These are phyloP conservation scores for Hibiscus mutabilis DNA, from an alignment of 345 rosid genomes.

Conservation along the genomic window DNA sequence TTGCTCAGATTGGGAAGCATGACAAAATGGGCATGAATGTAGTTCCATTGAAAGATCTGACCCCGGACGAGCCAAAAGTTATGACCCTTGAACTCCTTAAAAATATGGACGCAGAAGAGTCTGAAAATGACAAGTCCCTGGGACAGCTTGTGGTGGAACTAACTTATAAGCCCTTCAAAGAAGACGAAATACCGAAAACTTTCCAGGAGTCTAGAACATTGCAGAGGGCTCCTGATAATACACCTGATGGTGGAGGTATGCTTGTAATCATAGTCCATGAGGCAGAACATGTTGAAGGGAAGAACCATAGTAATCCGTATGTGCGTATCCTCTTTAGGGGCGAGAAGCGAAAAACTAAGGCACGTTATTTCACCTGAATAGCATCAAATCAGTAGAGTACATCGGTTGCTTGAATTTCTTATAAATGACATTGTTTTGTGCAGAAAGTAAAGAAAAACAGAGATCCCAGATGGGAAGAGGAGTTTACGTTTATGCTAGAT, in stretches of 20 bases:
- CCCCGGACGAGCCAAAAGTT: conserved; percentile 62
- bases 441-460: conserved; percentile 82
- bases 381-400: not conserved
- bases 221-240: conserved; percentile 75
- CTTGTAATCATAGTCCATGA: conserved; percentile 80
- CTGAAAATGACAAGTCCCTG: conserved; percentile 37
- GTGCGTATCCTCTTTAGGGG: conserved; percentile 67
- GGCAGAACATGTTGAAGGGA: conserved; percentile 87
- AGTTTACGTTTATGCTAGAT: conserved; percentile 63
- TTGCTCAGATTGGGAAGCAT: conserved; percentile 68
- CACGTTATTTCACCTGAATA: conserved; percentile 5
- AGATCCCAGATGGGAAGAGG: conserved; percentile 95
- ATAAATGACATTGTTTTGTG: not conserved
- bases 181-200: conserved; percentile 35
- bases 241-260: conserved; percentile 80
- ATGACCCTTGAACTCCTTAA: conserved; percentile 65
- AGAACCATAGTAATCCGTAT: conserved; percentile 80
- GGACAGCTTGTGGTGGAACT: too few species aligned
- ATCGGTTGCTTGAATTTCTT: too few species aligned
- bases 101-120: conserved; percentile 52
- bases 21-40: conserved; percentile 92
- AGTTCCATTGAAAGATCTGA: conserved; percentile 68
- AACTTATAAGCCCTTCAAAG: too few species aligned
- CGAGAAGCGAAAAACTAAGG: conserved; percentile 80
- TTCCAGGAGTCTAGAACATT: conserved; percentile 40